Percentiles rank a stretch among this genome's conserved stretches.
These are phyloP conservation scores for Caryopteris hybrid DNA, from an alignment of 305 asterid species.

Conservation along the genomic window DNA sequence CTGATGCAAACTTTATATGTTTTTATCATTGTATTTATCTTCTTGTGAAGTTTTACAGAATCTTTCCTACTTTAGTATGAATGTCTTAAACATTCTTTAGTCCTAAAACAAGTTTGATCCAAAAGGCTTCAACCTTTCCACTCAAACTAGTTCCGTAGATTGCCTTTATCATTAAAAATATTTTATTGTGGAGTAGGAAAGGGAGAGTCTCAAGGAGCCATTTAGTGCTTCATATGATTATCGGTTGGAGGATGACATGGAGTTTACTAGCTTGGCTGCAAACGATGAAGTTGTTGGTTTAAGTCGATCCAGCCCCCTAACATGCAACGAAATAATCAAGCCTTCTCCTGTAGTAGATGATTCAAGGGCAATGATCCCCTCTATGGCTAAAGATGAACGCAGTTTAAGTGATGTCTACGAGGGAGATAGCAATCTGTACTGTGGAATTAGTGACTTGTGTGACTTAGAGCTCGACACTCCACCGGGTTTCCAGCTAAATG, in stretches of 20 bases:
- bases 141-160: neutral
- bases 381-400: constrained; percentile 23
- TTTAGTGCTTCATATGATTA: constrained; percentile 22
- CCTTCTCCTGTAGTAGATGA: constrained; percentile 19
- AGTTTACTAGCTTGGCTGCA: constrained; percentile 34
- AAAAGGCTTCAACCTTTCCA: neutral
- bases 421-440: constrained; percentile 16
- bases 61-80: neutral
- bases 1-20: neutral
- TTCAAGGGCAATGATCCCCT: constrained; percentile 11
- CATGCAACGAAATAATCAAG: constrained; percentile 45
- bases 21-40: neutral
- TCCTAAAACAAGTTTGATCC: neutral
- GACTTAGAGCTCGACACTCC: constrained; percentile 58
- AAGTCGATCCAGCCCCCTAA: constrained; percentile 23
- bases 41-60: neutral
- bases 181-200: constrained; percentile 36
- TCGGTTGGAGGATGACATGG: constrained; percentile 32
- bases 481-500: constrained; percentile 60
- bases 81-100: neutral
- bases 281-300: constrained; percentile 33
- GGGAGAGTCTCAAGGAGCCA: constrained; percentile 28
- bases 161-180: neutral
- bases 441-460: constrained; percentile 52
- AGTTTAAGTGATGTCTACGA: constrained; percentile 16